These are phyloP conservation scores for Pythium volutum DNA, from an alignment of 352 stramenopile species.

Conservation along the genomic window DNA sequence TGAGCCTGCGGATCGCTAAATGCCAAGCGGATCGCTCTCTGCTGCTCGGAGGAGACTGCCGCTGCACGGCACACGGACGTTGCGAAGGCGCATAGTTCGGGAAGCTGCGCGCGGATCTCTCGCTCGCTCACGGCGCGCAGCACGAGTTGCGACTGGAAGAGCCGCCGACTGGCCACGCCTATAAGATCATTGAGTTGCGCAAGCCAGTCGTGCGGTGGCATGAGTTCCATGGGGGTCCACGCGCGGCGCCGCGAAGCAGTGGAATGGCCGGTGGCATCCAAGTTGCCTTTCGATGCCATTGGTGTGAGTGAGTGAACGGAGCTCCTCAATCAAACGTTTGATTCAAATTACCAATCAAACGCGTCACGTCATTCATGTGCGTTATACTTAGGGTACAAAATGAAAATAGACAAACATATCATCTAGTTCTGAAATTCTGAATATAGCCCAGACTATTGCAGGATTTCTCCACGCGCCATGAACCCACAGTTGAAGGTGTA, in stretches of 20 bases:
- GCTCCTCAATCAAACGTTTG: constrained; percentile 8
- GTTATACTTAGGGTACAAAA: no score
- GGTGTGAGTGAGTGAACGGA: not conserved
- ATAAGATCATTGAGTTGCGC: constrained; percentile 42
- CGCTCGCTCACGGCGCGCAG: constrained; percentile 19
- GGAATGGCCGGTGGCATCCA: not conserved
- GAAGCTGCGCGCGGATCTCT: constrained; percentile 36
- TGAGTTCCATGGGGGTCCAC: no score
- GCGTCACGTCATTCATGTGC: no score
- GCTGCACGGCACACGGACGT: constrained; percentile 24
- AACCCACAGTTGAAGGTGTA: not conserved
- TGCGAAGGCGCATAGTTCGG: constrained; percentile 45
- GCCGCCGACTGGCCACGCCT: constrained; percentile 36
- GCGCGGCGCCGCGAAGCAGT: no score
- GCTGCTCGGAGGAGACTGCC: not conserved
- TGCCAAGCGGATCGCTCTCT: constrained; percentile 22
- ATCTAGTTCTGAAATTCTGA: no score
- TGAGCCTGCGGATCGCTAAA: constrained; percentile 43
- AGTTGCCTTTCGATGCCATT: constrained; percentile 20
- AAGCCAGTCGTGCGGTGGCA: constrained; percentile 9
- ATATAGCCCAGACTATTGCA: no score
- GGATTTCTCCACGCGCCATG: no score
- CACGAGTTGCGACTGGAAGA: constrained; percentile 46
- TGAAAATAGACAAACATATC: no score
- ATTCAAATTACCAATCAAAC: constrained; percentile 7